A percentile compares a stretch with the other conserved stretches of the same genome.
Evolutionary conservation across 2,329 filamentous ascomycete genomes (phyloP).

Genomic region (Exophiala calicioides): DNA sequence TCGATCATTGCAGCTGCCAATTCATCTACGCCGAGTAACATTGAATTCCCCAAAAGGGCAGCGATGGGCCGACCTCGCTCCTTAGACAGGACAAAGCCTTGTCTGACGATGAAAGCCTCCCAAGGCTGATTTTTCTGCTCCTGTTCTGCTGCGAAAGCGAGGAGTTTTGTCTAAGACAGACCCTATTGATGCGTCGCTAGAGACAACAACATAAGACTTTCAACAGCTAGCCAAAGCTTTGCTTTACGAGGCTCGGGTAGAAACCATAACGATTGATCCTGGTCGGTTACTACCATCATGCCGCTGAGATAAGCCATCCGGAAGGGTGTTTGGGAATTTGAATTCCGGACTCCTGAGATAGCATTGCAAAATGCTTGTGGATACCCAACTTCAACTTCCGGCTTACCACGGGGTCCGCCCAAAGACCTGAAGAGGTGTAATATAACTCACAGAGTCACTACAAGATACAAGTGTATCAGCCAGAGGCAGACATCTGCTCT

Average conservation of each 20-base stretch:
- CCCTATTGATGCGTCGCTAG: background rate
- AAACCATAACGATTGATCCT: slow-evolving; percentile 16
- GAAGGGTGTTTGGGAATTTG: slow-evolving; percentile 6
- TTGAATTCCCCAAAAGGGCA: slow-evolving; percentile 2
- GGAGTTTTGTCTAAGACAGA: slow-evolving; percentile 3
- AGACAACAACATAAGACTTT: slow-evolving; percentile 3
- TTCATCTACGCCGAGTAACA: slow-evolving; percentile 9
- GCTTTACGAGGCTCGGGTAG: background rate
- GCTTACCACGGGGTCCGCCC: slow-evolving; percentile 11
- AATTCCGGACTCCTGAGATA: slow-evolving; percentile 8
- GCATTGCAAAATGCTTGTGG: slow-evolving; percentile 19
- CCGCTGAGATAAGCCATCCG: slow-evolving; percentile 19
- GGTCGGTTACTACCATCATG: slow-evolving; percentile 13
- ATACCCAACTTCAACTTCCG: slow-evolving; percentile 17
- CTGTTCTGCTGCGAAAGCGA: slow-evolving; percentile 2
- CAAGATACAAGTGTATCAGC: slow-evolving; percentile 27
- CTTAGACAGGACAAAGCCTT: slow-evolving; percentile 9
- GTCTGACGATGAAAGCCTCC: slow-evolving; percentile 16
- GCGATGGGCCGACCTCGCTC: background rate
- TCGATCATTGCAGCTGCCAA: slow-evolving; percentile 15
- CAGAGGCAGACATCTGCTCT: slow-evolving; percentile 51
- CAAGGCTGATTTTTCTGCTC: background rate
- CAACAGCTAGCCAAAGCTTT: background rate
- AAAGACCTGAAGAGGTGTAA: slow-evolving; percentile 1
- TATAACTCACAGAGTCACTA: background rate